Evolutionary conservation across 2,329 filamentous ascomycete species (phyloP), one percentile per base, ranked within the genome.

Genomic region (Aspergillus oerlinghausenensis): DNA sequence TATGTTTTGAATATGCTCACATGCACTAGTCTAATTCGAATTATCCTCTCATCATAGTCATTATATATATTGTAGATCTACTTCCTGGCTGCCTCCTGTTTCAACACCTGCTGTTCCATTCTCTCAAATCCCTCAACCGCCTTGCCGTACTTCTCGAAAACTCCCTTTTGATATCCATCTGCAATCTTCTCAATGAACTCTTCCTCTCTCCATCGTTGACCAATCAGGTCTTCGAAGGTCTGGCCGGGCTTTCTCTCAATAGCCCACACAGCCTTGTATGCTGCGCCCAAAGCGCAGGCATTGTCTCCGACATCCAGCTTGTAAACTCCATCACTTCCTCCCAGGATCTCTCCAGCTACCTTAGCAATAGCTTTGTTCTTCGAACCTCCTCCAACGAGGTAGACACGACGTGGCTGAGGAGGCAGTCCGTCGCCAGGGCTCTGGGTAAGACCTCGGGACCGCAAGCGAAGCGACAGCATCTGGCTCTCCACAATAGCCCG

Each of bases 181-280:
- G 88, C 90, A 48, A 97, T 88, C 77, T 84, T 90, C 76, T 89
- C 84, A 11, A 96, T 87, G 62, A 92, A 91, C 0, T 86, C 87
- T 63, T 88, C 87, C 75, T 96, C 93, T 59, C 84, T 85, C 94
- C 94, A 99, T 60, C 94, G 81, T 69, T 79, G 79, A 7, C 88
- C 90, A 60, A 99, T 88, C 61, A 96, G 80, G 59, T 93, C 88
- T 70, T 97, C 94, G 76, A 97, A 97, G 3, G 83, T 90, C 82
- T 96, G 87, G 19, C 79, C 81, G 0, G 65, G 72, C 25, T 74
- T 73, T 50, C 89, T 79, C 79, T 94, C 91, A 55, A 91, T 80
- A 1, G 89, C 92, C 94, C 94, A 99, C 0, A 96, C 87, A 14
- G 94, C 93, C 77, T 97, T 97, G 77, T 97, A 97, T 26, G 93